A percentile compares a stretch with the other conserved stretches of the same genome.
Evolutionary conservation across 2,329 filamentous ascomycete species (phyloP).

Genomic region (Colletotrichum spinosum): DNA sequence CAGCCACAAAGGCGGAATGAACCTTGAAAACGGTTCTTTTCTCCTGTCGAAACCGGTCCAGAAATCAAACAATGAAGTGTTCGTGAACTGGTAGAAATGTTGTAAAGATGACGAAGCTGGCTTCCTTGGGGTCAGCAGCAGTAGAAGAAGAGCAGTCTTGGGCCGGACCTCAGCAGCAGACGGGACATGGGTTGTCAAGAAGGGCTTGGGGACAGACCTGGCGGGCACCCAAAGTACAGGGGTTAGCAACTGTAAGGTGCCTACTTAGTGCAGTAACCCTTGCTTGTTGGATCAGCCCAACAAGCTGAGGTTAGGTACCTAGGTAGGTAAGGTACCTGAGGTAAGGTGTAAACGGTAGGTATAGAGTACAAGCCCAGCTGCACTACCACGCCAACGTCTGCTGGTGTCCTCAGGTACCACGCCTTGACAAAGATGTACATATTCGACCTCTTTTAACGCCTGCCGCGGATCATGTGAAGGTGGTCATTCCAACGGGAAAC

Average conservation of each 20-base stretch:
- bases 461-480: slow-evolving; percentile 36
- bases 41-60: no score
- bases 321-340: neutral
- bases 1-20: no score
- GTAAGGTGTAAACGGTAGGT: slow-evolving; percentile 13
- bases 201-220: slow-evolving; percentile 6
- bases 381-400: slow-evolving; percentile 11
- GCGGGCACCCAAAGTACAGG: slow-evolving; percentile 7
- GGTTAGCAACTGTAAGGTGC: no score
- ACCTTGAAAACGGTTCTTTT: no score
- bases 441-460: neutral
- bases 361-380: slow-evolving; percentile 9
- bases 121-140: slow-evolving; percentile 11
- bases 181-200: slow-evolving; percentile 5
- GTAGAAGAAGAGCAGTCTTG: slow-evolving; percentile 7
- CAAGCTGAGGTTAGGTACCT: slow-evolving; percentile 24
- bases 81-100: neutral
- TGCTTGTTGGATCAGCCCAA: slow-evolving; percentile 35
- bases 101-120: slow-evolving; percentile 36
- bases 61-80: no score
- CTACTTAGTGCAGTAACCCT: slow-evolving; percentile 1
- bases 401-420: slow-evolving; percentile 9
- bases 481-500: slow-evolving; percentile 16
- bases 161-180: slow-evolving; percentile 6
- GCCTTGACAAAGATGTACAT: no score